Percentiles rank a stretch among this genome's conserved stretches.
These are phyloP conservation scores for Oenanthe javanica DNA, from an alignment of 140 eudicot genomes.

Conservation along the genomic window DNA sequence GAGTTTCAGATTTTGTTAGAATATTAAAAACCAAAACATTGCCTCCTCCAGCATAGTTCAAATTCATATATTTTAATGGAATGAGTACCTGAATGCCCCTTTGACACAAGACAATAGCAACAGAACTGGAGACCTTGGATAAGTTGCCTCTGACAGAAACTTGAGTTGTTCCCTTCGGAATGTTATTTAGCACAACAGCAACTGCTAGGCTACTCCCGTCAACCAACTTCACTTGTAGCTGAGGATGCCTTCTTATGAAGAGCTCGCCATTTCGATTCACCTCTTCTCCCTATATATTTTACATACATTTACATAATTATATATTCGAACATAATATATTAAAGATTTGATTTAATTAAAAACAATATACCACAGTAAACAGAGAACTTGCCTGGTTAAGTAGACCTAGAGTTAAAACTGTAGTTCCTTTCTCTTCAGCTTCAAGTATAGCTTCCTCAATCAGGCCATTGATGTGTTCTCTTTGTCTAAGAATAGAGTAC, in stretches of 20 bases:
- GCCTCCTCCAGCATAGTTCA: background rate
- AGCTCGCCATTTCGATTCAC: slow-evolving; percentile 44
- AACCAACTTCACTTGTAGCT: slow-evolving; percentile 52
- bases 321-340: background rate
- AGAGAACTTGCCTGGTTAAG: slow-evolving; percentile 43
- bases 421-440: slow-evolving; percentile 39
- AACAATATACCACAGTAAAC: background rate
- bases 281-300: slow-evolving; percentile 33
- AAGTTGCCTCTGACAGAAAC: slow-evolving; percentile 40
- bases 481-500: slow-evolving; percentile 49
- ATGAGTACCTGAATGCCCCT: slow-evolving; percentile 47
- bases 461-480: slow-evolving; percentile 34
- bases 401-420: slow-evolving; percentile 53
- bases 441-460: slow-evolving; percentile 55
- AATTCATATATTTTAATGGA: background rate
- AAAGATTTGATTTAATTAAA: background rate
- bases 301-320: background rate
- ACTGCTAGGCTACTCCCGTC: slow-evolving; percentile 70
- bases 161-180: slow-evolving; percentile 52
- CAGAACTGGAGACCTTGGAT: slow-evolving; percentile 35
- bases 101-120: slow-evolving; percentile 43
- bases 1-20: background rate
- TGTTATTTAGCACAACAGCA: slow-evolving; percentile 53
- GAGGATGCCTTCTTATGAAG: slow-evolving; percentile 39
- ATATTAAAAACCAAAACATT: background rate